Evolutionary conservation across 1,284 basidiomycete genomes (phyloP), one percentile per base, ranked within the genome.

Genomic region (Chiua sp.): DNA sequence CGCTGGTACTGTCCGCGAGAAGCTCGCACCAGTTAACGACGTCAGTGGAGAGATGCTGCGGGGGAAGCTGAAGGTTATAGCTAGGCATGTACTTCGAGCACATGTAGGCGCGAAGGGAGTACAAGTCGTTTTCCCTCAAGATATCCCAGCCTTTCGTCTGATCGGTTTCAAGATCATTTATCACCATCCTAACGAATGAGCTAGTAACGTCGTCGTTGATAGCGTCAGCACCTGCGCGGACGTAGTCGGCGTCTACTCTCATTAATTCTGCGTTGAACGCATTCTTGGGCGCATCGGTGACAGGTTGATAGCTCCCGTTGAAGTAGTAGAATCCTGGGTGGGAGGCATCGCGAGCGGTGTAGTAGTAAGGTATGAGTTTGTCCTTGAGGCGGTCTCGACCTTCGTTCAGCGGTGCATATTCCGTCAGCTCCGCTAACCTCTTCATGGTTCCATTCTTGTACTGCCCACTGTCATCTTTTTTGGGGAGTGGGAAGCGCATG

Each of bases 401-500:
- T n/a, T 59, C 5, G 22, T 68, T 61, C 22, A 66, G 42, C 11
- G 55, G 55, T 4, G 32, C 32, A 15, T 66, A 66, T 46, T 62
- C 44, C 5, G 51, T 65, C 46, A 70, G 54, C 42, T 75, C 55
- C 23, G 72, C 75, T 7, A 69, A 37, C 39, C 71, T 73, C 46
- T 62, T 67, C 74, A 75, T 77, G 49, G 66, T 61, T 4, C 63
- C 67, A 22, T 65, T 65, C 42, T 72, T 59, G 35, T 58, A 67
- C 5, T 56, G 15, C 30, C 66, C 65, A 0, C 55, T 8, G 3
- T 3, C 37, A 7, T 55, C 56, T 42, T 67, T 68, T 57, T 65
- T 65, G 23, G 66, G 68, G 13, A 69, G 57, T 3, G 75, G 74
- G 65, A 68, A 77, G 6, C 77, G 73, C 76, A 77, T 77, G 18